A percentile compares a stretch with the other conserved stretches of the same genome.
These are phyloP conservation scores for Schwanniomyces polymorphus DNA, from an alignment of 805 yeast genomes.

Conservation along the genomic window DNA sequence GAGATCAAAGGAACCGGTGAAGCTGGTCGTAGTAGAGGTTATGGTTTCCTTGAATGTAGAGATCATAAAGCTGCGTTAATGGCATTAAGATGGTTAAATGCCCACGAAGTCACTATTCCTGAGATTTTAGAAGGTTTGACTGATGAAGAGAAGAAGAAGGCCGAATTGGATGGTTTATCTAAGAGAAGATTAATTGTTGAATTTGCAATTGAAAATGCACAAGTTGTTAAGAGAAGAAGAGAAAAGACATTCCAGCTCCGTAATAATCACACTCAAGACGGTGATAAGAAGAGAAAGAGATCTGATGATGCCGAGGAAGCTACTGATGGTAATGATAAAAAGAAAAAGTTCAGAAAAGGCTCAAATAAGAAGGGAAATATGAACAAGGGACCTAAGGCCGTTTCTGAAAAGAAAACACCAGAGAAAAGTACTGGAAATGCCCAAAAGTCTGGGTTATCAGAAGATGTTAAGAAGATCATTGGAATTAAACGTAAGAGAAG, in stretches of 20 bases:
- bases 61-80: slow-evolving; percentile 91
- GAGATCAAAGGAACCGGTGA: slow-evolving; percentile 90
- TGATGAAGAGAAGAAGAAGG: slow-evolving; percentile 63
- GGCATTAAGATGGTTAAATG: slow-evolving; percentile 97
- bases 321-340: slow-evolving; percentile 11
- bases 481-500: slow-evolving; percentile 70
- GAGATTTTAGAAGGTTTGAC: slow-evolving; percentile 72
- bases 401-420: slow-evolving; percentile 7
- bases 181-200: slow-evolving; percentile 86
- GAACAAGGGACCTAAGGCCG: slow-evolving; percentile 35
- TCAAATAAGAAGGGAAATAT: slow-evolving; percentile 42
- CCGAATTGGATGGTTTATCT: slow-evolving; percentile 52
- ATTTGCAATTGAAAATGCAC: slow-evolving; percentile 94
- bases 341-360: slow-evolving; percentile 25
- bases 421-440: slow-evolving; percentile 11
- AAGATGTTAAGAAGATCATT: slow-evolving; percentile 61
- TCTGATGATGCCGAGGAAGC: slow-evolving; percentile 12
- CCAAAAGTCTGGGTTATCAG: slow-evolving; percentile 41
- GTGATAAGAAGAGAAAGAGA: slow-evolving; percentile 23
- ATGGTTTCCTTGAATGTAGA: slow-evolving; percentile 90
- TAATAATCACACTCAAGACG: slow-evolving; percentile 16
- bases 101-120: slow-evolving; percentile 73
- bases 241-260: slow-evolving; percentile 56
- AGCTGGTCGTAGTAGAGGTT: slow-evolving; percentile 91
- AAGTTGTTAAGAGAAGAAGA: slow-evolving; percentile 85